Conservation (phyloP, 805 yeast species). For the Candida endomychidarum region DNA sequence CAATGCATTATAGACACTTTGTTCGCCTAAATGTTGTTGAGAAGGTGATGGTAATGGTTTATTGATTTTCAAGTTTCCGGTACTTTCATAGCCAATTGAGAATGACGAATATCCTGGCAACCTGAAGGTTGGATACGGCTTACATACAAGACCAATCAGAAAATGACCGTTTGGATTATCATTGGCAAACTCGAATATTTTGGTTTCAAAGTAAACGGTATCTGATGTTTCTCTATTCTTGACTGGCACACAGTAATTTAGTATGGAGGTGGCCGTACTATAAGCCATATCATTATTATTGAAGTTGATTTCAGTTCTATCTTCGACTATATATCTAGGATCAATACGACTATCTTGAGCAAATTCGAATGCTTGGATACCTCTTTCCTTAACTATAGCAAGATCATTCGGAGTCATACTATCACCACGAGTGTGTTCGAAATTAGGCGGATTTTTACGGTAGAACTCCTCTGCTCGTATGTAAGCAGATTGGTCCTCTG, state of each 20-base stretch:
- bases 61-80: slow-evolving; percentile 67
- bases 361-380: slow-evolving; percentile 41
- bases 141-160: slow-evolving; percentile 66
- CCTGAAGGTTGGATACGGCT: slow-evolving; percentile 73
- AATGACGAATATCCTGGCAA: slow-evolving; percentile 72
- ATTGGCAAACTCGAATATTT: slow-evolving; percentile 33
- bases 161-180: slow-evolving; percentile 47
- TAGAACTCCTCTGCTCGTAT: slow-evolving; percentile 37
- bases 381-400: slow-evolving; percentile 32
- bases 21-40: slow-evolving; percentile 42
- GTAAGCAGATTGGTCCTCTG: slow-evolving; percentile 41
- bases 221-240: slow-evolving; percentile 33
- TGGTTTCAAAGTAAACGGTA: slow-evolving; percentile 62
- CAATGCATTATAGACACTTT: slow-evolving; percentile 42
- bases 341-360: slow-evolving; percentile 31
- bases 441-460: slow-evolving; percentile 30
- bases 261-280: slow-evolving; percentile 38
- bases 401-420: slow-evolving; percentile 32
- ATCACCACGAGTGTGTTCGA: slow-evolving; percentile 31
- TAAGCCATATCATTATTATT: slow-evolving; percentile 38
- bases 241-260: slow-evolving; percentile 40
- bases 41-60: slow-evolving; percentile 55
- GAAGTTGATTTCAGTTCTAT: slow-evolving; percentile 38
- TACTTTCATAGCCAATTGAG: slow-evolving; percentile 71
- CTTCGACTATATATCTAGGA: slow-evolving; percentile 39